Conservation (phyloP, 306 rosid genomes). For the Dalbergia cultrata region DNA sequence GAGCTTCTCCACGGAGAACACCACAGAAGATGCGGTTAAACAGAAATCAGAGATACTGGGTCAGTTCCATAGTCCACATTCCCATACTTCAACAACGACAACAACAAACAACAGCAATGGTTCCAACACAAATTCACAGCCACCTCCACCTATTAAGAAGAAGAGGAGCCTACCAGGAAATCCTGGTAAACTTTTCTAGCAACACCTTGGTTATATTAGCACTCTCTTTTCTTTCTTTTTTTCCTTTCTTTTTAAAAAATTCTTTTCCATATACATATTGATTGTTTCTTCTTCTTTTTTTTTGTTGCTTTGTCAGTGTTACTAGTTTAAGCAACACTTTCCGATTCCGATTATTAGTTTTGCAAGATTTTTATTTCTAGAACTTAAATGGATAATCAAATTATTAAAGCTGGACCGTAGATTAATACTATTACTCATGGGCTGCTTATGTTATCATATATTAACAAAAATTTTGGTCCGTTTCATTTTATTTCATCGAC, state of each 20-base stretch:
- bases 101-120: slow-evolving; percentile 61
- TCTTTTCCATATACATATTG: slow-evolving; percentile 7
- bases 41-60: slow-evolving; percentile 55
- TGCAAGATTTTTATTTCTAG: neutral
- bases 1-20: slow-evolving; percentile 79
- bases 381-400: slow-evolving; percentile 34
- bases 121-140: slow-evolving; percentile 55
- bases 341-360: slow-evolving; percentile 35
- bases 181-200: slow-evolving; percentile 68
- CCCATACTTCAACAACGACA: slow-evolving; percentile 62
- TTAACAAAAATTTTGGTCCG: neutral
- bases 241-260: neutral
- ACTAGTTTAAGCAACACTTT: slow-evolving; percentile 27
- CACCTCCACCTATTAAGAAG: slow-evolving; percentile 66
- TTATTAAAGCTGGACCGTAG: slow-evolving; percentile 33
- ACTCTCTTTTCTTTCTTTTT: neutral
- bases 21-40: slow-evolving; percentile 52
- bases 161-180: slow-evolving; percentile 91
- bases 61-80: slow-evolving; percentile 66
- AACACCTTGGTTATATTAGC: neutral
- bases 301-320: slow-evolving; percentile 4
- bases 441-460: slow-evolving; percentile 30
- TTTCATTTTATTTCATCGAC: slow-evolving; percentile 15
- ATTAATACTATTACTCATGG: slow-evolving; percentile 34
- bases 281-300: neutral